Base-by-base conservation (phyloP, 768 basidiomycete species). In the Chalciporus piperatus region DNA sequence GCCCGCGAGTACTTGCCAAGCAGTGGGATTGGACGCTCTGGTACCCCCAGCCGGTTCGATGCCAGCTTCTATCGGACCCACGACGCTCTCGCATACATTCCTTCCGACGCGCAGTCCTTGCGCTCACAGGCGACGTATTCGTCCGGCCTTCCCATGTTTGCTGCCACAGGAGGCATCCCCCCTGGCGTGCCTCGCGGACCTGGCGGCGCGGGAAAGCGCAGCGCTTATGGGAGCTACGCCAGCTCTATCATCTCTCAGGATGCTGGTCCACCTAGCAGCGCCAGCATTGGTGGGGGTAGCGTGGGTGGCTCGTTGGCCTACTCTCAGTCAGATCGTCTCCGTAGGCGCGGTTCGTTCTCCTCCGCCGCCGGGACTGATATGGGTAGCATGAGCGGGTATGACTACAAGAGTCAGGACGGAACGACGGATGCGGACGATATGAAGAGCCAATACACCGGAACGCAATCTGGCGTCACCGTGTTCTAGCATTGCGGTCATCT, bases 91-190 rank as follows among this genome's bases (percentile, higher is more conserved):
- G 87, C 89, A 6, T 95, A 95, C 68, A 96, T 98, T 57, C 93
- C 94, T 2, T 92, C 92, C 6, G 97, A 98, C 65, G 90, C 86
- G 20, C 96, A 97, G 66, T 98, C 96, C 3, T 81, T 98, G 41
- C 87, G 93, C 48, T 98, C 96, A 2, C 97, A 99, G 69, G 95
- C 96, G 0, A 94, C 92, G 0, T 95, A 97, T 65, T 89, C 94
- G 2, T 93, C 94, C 10, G 91, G 92, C 22, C 74, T 96, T 27
- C 94, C 93, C 14, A 82, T 90, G 78, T 95, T 94, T 63, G 77
- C 82, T 45, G 72, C 79, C 25, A 78, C 78, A 58, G 82, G 85
- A 42, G 84, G 85, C 11, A 91, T 87, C 62, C 83, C 86, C 41
- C 76, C 84, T 43, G 81, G 81, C 12, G 72, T 83, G 45, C 80